Percentiles rank a stretch among this genome's conserved stretches.
Conservation (phyloP, 371 early-diverging fungal genomes). For the Dipsacomyces acuminosporus region DNA sequence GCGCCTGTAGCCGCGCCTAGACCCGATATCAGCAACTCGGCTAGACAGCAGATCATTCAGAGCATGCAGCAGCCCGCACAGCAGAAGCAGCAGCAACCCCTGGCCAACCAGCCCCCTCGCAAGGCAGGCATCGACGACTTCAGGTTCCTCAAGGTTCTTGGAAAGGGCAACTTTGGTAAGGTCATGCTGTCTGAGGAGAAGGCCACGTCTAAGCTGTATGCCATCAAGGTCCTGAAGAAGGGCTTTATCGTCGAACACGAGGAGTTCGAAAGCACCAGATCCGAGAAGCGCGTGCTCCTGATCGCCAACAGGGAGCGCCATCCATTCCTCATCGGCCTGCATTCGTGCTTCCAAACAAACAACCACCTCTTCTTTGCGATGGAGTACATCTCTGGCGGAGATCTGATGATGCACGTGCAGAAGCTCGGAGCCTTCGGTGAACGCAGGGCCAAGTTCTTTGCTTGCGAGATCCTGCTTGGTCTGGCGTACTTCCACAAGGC, state of each 20-base stretch:
- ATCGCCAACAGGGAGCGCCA: slow-evolving; percentile 82
- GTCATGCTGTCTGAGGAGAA: slow-evolving; percentile 95
- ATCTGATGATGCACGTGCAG: slow-evolving; percentile 97
- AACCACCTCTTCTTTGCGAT: slow-evolving; percentile 95
- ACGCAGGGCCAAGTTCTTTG: slow-evolving; percentile 92
- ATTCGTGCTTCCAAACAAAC: slow-evolving; percentile 93
- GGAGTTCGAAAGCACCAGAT: slow-evolving; percentile 85
- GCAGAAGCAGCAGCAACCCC: neutral
- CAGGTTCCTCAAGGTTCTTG: slow-evolving; percentile 86
- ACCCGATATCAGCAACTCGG: slow-evolving; percentile 15
- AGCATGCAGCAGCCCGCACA: slow-evolving; percentile 30
- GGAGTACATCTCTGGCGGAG: slow-evolving; percentile 99
- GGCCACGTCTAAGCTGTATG: slow-evolving; percentile 69
- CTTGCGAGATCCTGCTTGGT: slow-evolving; percentile 93
- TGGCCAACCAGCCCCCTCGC: slow-evolving; percentile 20
- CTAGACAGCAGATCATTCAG: slow-evolving; percentile 38
- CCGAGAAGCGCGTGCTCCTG: slow-evolving; percentile 91
- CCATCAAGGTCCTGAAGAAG: slow-evolving; percentile 98
- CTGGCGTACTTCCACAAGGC: slow-evolving; percentile 94
- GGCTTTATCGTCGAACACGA: slow-evolving; percentile 87
- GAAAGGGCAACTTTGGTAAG: slow-evolving; percentile 98
- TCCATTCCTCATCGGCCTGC: slow-evolving; percentile 95
- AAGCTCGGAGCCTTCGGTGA: slow-evolving; percentile 75
- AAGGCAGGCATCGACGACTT: slow-evolving; percentile 64
- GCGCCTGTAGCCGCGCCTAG: neutral